phyloP scores from a whole-genome alignment of 768 basidiomycete genomes.

The Mrakia frigida region DNA sequence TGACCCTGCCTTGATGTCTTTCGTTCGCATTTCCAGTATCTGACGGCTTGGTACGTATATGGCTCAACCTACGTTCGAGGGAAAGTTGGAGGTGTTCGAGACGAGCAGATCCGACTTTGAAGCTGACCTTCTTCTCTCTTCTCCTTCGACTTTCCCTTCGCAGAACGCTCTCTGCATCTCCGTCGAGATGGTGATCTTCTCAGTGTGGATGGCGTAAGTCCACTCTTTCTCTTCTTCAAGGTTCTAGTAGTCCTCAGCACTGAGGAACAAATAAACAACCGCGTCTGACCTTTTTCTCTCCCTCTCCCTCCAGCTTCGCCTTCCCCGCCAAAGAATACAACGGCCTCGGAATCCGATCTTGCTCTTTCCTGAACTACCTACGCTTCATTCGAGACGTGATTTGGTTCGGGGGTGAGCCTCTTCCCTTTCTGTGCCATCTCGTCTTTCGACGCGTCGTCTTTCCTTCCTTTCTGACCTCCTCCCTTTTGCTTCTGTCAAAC shows the following conservation, averaged over 20 bases:
- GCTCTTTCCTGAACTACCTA: slow-evolving; percentile 52
- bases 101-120: not conserved
- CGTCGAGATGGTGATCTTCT: slow-evolving; percentile 86
- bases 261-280: not conserved
- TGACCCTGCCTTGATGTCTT: too few relatives aligned
- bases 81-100: too few relatives aligned
- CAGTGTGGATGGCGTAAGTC: slow-evolving; percentile 70
- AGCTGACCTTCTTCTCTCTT: not conserved
- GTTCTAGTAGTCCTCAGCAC: not conserved
- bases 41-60: too few relatives aligned
- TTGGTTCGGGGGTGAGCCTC: slow-evolving; percentile 38
- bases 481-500: slow-evolving; percentile 17
- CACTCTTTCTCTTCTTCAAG: not conserved
- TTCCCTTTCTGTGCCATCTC: not conserved
- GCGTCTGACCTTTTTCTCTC: not conserved
- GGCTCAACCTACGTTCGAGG: too few relatives aligned
- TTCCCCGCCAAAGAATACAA: slow-evolving; percentile 67
- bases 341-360: slow-evolving; percentile 22
- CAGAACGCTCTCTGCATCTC: slow-evolving; percentile 69
- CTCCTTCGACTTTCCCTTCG: slow-evolving; percentile 62
- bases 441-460: not conserved
- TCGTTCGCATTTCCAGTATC: too few relatives aligned
- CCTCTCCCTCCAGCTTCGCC: slow-evolving; percentile 38
- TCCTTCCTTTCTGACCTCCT: not conserved
- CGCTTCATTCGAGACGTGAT: slow-evolving; percentile 62